Evolutionary conservation across 345 rosid species (phyloP).

Genomic region (Barbarea vulgaris): DNA sequence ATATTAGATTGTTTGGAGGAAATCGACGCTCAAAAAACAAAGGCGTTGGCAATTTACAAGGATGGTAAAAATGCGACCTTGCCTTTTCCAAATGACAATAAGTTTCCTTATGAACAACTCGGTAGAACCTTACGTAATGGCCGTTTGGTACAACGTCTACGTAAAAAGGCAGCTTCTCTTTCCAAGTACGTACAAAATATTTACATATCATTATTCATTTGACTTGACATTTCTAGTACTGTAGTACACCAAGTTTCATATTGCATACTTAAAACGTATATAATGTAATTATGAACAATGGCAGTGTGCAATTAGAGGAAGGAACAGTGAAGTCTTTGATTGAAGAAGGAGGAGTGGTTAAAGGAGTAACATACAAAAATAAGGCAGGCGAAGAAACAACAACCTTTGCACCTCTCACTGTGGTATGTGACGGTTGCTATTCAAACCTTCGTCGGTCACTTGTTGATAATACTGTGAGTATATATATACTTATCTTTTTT

Average conservation of each 20-base stretch:
- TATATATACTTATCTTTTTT: background rate
- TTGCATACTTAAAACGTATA: no score
- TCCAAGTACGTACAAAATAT: slow-evolving; percentile 28
- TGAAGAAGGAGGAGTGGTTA: slow-evolving; percentile 60
- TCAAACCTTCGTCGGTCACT: slow-evolving; percentile 74
- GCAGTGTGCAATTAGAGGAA: slow-evolving; percentile 42
- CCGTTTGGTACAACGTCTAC: slow-evolving; percentile 35
- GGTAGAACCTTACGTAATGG: slow-evolving; percentile 42
- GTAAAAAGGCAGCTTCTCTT: slow-evolving; percentile 43
- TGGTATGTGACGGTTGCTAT: slow-evolving; percentile 73
- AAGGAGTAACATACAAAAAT: slow-evolving; percentile 69
- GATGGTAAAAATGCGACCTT: slow-evolving; percentile 25
- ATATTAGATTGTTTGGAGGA: slow-evolving; percentile 45
- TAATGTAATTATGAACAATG: no score
- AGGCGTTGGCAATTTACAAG: slow-evolving; percentile 24
- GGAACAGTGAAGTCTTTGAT: slow-evolving; percentile 65
- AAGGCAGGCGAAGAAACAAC: slow-evolving; percentile 45
- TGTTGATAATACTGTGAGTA: slow-evolving; percentile 54
- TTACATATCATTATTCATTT: background rate
- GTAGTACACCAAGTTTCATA: no score
- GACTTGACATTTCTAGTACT: no score
- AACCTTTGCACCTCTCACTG: slow-evolving; percentile 64
- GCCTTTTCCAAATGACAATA: slow-evolving; percentile 23
- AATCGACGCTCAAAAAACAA: slow-evolving; percentile 36
- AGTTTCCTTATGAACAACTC: slow-evolving; percentile 20